A percentile compares a stretch with the other conserved stretches of the same genome.
Conservation (phyloP, 768 basidiomycete genomes). For the Leucosporidium creatinivorum region DNA sequence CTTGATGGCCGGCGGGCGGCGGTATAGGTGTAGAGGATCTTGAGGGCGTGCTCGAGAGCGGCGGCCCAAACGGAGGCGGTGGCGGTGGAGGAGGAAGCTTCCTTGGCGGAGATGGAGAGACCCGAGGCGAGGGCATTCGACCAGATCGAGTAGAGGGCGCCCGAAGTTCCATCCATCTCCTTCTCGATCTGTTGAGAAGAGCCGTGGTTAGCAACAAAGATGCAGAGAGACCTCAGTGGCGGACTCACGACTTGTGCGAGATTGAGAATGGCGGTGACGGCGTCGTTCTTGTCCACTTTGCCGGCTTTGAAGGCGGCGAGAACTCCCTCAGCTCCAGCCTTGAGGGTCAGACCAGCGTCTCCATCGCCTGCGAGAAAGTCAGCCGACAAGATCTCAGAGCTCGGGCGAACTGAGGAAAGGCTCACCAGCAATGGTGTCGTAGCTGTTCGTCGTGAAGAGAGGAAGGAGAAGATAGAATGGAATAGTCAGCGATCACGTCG, state of each 20-base stretch:
- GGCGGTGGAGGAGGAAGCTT: not conserved
- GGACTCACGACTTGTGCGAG: conserved; percentile 13
- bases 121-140: conserved; percentile 33
- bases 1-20: conserved; percentile 42
- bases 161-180: conserved; percentile 28
- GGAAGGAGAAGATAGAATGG: too few species aligned
- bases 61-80: conserved; percentile 16
- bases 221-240: too few species aligned
- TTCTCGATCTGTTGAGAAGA: conserved; percentile 12
- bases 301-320: conserved; percentile 2
- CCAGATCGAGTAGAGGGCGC: conserved; percentile 21
- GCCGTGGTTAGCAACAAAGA: too few species aligned
- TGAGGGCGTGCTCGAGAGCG: conserved; percentile 27
- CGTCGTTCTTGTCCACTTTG: conserved; percentile 11
- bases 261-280: conserved; percentile 22
- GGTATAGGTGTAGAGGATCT: conserved; percentile 36
- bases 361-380: conserved; percentile 51
- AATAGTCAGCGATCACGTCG: too few species aligned
- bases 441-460: conserved; percentile 39
- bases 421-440: conserved; percentile 76
- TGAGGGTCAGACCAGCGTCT: conserved; percentile 56
- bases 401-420: too few species aligned
- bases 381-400: too few species aligned
- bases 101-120: conserved; percentile 9
- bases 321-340: conserved; percentile 52